A percentile compares a stretch with the other conserved stretches of the same genome.
Evolutionary conservation across 805 yeast species (phyloP).

Genomic region (Starmerella kuoi): DNA sequence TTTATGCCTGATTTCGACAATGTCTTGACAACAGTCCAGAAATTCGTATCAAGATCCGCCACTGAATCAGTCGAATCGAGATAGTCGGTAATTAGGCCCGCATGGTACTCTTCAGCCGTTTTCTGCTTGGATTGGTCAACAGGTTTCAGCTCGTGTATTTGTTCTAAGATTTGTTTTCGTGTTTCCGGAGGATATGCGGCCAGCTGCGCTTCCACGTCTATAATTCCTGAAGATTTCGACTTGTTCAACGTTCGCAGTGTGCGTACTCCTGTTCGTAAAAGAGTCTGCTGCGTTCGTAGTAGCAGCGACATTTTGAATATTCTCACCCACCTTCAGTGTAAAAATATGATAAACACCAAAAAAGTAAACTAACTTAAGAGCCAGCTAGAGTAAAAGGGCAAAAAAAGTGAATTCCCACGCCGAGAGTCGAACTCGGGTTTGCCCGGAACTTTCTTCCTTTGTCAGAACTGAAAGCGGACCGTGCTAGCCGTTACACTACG

Average conservation of each 20-base stretch:
- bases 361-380: too few species aligned
- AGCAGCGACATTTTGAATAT: too few species aligned
- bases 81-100: constrained; percentile 4
- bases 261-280: too few species aligned
- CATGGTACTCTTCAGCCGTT: constrained; percentile 2
- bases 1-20: constrained; percentile 6
- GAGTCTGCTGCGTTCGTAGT: too few species aligned
- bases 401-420: constrained; percentile 19
- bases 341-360: too few species aligned
- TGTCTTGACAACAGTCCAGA: constrained; percentile 16
- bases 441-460: constrained; percentile 19
- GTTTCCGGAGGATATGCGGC: constrained; percentile 12
- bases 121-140: neutral
- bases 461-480: constrained; percentile 22
- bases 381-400: too few species aligned
- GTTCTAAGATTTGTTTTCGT: constrained; percentile 10
- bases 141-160: constrained; percentile 4
- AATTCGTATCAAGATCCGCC: constrained; percentile 11
- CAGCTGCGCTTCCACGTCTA: constrained; percentile 14
- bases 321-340: too few species aligned
- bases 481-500: constrained; percentile 25
- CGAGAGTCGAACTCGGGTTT: constrained; percentile 26
- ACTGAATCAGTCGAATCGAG: constrained; percentile 10
- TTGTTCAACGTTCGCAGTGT: neutral
- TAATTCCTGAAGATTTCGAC: neutral